phyloP scores from a whole-genome alignment of 371 early-diverging fungal genomes.

The Smittium mucronatum region DNA sequence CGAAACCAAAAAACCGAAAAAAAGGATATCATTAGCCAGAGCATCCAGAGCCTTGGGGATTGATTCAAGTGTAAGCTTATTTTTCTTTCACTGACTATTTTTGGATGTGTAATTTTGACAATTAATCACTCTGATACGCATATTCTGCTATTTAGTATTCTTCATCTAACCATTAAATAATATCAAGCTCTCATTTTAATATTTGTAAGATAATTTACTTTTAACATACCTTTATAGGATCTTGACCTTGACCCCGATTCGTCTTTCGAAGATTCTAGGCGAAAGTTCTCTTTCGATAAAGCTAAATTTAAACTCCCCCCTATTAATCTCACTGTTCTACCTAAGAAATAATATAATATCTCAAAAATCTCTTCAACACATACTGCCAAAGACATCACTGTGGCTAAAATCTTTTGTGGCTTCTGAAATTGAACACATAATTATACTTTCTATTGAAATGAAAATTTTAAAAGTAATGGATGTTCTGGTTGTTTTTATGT shows the following conservation, averaged over 20 bases:
- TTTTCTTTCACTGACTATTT: neutral
- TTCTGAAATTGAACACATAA: too few relatives aligned
- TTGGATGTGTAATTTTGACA: too few relatives aligned
- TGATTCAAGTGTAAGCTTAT: neutral
- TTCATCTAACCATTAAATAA: too few relatives aligned
- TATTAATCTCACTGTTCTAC: neutral
- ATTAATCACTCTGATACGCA: too few relatives aligned
- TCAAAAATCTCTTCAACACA: too few relatives aligned
- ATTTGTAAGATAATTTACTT: neutral
- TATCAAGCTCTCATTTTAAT: too few relatives aligned
- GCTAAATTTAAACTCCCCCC: neutral
- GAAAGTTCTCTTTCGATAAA: neutral
- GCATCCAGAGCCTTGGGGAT: neutral
- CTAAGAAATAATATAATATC: neutral
- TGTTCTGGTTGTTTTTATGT: too few relatives aligned
- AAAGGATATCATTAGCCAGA: neutral
- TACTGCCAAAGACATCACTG: too few relatives aligned
- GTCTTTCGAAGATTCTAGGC: neutral
- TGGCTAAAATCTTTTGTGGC: too few relatives aligned
- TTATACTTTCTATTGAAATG: too few relatives aligned
- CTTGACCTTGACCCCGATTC: neutral
- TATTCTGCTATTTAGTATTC: too few relatives aligned
- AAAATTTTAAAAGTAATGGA: too few relatives aligned
- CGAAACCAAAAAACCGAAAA: neutral
- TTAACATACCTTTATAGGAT: neutral